Base-by-base conservation (phyloP, 2,329 filamentous ascomycete genomes). In the Claviceps maximensis region DNA sequence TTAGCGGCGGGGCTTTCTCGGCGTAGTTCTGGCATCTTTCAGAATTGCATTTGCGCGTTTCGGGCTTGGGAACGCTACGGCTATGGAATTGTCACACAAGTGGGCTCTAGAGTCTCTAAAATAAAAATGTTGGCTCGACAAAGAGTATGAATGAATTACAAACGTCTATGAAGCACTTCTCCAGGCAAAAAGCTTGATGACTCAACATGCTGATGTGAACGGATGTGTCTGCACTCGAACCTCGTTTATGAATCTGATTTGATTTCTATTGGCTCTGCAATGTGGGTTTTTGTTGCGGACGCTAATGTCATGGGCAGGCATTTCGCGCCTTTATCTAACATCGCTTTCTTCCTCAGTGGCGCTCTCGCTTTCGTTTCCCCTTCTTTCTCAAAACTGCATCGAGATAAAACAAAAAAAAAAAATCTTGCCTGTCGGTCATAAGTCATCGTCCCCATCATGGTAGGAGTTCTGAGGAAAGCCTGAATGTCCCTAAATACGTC, bases 21-120 rank as follows among this genome's bases (percentile, higher is more conserved):
- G 69, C 68, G 68, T 70, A 67, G 65, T 69, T 71, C 67, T 68
- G 68, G 69, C 63, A 69, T 71, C 64, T 69, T 70, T 70, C 67
- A 69, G 67, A 70, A 68, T 67, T 72, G 69, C 69, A 71, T 70
- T 73, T 55, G 69, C 67, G 69, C 70, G 70, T 72, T 71, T 71
- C 68, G 63, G 69, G 68, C 69, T 64, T 69, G 65, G 70, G 67
- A 72, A 72, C 69, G 69, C 66, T 51, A 31, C 48, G 67, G 66
- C 67, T 68, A 69, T 64, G 67, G 65, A 69, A 47, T 65, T 70
- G 67, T 69, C 64, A 69, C 64, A 66, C 19, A 47, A 64, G 8
- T 15, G 66, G 65, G 62, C 67, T 69, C 65, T 68, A 69, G 66
- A 68, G 69, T 65, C 63, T 31, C 27, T 33, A 71, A 71, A 70